phyloP scores from a whole-genome alignment of 2,329 filamentous ascomycete species.

The Claviceps sp. region DNA sequence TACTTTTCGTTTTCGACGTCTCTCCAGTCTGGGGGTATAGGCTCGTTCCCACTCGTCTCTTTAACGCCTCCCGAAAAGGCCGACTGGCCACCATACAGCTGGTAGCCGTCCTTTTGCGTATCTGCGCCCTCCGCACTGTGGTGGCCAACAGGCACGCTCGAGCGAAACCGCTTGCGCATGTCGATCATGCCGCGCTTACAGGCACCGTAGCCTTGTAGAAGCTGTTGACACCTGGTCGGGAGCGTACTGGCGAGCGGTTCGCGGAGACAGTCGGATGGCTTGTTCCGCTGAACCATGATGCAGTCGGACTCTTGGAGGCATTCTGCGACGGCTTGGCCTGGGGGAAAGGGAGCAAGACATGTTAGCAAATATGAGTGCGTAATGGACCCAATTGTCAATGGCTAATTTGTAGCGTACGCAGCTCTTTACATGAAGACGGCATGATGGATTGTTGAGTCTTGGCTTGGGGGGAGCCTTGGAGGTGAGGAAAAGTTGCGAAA shows the following conservation, averaged over 20 bases:
- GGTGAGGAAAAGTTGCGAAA: background rate
- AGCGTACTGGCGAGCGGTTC: conserved; percentile 69
- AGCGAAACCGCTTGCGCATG: conserved; percentile 96
- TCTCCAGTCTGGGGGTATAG: conserved; percentile 46
- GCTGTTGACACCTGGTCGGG: conserved; percentile 78
- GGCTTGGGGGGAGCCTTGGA: background rate
- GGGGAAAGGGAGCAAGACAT: background rate
- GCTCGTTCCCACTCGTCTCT: conserved; percentile 55
- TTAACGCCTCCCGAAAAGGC: conserved; percentile 53
- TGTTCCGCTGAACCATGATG: conserved; percentile 82
- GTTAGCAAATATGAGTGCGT: background rate
- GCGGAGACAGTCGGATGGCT: conserved; percentile 76
- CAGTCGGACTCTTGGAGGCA: conserved; percentile 96
- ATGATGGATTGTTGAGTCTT: conserved; percentile 30
- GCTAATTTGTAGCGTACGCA: conserved; percentile 50
- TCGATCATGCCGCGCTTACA: conserved; percentile 95
- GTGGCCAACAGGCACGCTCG: conserved; percentile 73
- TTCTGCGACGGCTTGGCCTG: conserved; percentile 81
- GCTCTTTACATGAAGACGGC: conserved; percentile 94
- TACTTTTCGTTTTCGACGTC: conserved; percentile 53
- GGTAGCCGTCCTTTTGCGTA: conserved; percentile 39
- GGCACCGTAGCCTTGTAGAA: conserved; percentile 84
- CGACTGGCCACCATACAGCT: conserved; percentile 68
- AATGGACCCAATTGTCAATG: background rate
- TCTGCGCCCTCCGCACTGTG: conserved; percentile 42